Base-by-base conservation (phyloP, 441 rosid genomes). In the Eutrema salsugineum region DNA sequence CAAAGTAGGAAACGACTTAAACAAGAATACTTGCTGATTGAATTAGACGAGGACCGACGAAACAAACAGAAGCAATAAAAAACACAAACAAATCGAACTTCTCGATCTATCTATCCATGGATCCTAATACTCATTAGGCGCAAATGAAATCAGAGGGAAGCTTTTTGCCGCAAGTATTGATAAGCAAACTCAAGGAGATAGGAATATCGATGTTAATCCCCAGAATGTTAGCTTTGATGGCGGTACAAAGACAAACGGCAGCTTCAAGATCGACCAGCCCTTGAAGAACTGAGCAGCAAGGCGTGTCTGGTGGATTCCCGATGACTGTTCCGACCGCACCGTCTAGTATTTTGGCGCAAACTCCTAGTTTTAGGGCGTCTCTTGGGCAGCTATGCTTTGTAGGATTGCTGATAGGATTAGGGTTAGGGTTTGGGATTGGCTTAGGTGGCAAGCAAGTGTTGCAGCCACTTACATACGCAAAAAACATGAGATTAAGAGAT, bases 241-340 rank as follows among this genome's bases (percentile, higher is more conserved):
- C 91, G 11, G 88, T 87, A 78, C 93, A 91, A 35, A 89, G 88
- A 81, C 93, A 91, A 9, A 86, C 50, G 0, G 94, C 90, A 2
- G 90, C 93, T 77, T 89, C 90, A 8, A 89, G 81, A 73, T 87
- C 88, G 10, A 86, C 57, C 43, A 88, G 87, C 5, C 90, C 91
- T 30, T 71, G 68, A 11, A 87, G 81, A 12, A 84, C 64, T 1
- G 88, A 82, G 84, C 91, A 90, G 65, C 91, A 90, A 39, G 83
- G 88, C 10, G 64, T 46, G 61, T 83, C 87, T 0, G 87, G 91
- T 17, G 92, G 87, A 43, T 63, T 83, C 47, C 85, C 88, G 1
- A 86, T 63, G 42, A 72, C 85, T 3, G 84, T 72, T 20, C 83
- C 85, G 8, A 87, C 65, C 0, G 83, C 35, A 2, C 87, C 86